Conservation (phyloP, 1,284 basidiomycete genomes). For the Cryptococcus sp. region DNA sequence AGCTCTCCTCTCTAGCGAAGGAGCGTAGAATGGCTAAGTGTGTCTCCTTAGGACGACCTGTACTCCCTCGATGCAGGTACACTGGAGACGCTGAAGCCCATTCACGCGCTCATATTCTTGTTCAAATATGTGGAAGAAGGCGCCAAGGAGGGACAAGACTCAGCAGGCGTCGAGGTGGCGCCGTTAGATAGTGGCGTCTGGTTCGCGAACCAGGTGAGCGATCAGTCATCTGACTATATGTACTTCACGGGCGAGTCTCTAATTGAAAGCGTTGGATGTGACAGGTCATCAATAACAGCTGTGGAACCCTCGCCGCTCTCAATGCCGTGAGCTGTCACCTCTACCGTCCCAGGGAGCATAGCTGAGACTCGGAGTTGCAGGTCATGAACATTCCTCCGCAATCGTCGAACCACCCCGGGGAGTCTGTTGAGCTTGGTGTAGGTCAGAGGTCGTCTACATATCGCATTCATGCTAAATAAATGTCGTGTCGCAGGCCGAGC, state of each 20-base stretch:
- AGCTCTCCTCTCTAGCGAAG: background rate
- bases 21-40: constrained; percentile 60
- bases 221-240: too few relatives aligned
- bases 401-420: constrained; percentile 30
- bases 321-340: constrained; percentile 61
- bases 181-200: constrained; percentile 74
- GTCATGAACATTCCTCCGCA: constrained; percentile 74
- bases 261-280: background rate
- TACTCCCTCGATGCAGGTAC: constrained; percentile 79
- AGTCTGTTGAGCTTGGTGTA: constrained; percentile 62
- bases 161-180: constrained; percentile 57
- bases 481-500: constrained; percentile 55
- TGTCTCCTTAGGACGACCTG: constrained; percentile 64
- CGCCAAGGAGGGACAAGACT: constrained; percentile 53
- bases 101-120: constrained; percentile 85
- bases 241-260: too few relatives aligned
- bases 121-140: constrained; percentile 79
- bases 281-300: constrained; percentile 85
- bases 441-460: constrained; percentile 6
- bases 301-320: constrained; percentile 86
- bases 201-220: constrained; percentile 73
- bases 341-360: background rate
- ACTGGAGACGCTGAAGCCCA: constrained; percentile 69
- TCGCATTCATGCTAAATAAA: background rate
- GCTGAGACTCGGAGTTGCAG: constrained; percentile 8